phyloP scores from a whole-genome alignment of 2,329 filamentous ascomycete genomes.

The Ceratocystis alfenasii region DNA sequence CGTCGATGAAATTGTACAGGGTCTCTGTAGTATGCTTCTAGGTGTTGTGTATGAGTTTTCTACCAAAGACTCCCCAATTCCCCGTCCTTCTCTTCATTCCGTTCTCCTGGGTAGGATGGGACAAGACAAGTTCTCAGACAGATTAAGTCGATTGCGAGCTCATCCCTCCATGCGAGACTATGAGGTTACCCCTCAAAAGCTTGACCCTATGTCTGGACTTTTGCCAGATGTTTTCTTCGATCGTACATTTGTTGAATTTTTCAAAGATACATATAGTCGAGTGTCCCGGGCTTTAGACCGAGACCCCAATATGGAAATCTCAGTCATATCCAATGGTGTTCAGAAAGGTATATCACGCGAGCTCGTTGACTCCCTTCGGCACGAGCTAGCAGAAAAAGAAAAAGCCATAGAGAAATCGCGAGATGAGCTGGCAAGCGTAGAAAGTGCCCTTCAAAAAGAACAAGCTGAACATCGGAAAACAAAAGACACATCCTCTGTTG shows the following conservation, averaged over 20 bases:
- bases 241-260: slow-evolving; percentile 74
- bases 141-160: slow-evolving; percentile 62
- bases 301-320: slow-evolving; percentile 77
- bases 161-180: slow-evolving; percentile 76
- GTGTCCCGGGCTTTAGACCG: slow-evolving; percentile 76
- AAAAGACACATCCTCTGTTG: slow-evolving; percentile 40
- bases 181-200: slow-evolving; percentile 67
- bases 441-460: slow-evolving; percentile 35
- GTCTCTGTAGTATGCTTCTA: slow-evolving; percentile 71
- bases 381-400: slow-evolving; percentile 63
- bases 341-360: slow-evolving; percentile 90
- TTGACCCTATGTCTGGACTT: slow-evolving; percentile 39
- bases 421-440: slow-evolving; percentile 19
- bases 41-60: slow-evolving; percentile 94
- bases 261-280: slow-evolving; percentile 91
- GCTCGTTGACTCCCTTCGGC: slow-evolving; percentile 71
- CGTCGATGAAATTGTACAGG: slow-evolving; percentile 59
- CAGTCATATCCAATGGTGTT: slow-evolving; percentile 63
- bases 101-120: slow-evolving; percentile 66
- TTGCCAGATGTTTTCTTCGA: slow-evolving; percentile 79
- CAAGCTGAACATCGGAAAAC: slow-evolving; percentile 34
- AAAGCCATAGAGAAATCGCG: slow-evolving; percentile 22
- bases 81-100: slow-evolving; percentile 66
- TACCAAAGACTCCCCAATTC: slow-evolving; percentile 87
- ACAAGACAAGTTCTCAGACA: slow-evolving; percentile 76